phyloP scores from a whole-genome alignment of 768 basidiomycete genomes.

The Auriscalpium microsporum region DNA sequence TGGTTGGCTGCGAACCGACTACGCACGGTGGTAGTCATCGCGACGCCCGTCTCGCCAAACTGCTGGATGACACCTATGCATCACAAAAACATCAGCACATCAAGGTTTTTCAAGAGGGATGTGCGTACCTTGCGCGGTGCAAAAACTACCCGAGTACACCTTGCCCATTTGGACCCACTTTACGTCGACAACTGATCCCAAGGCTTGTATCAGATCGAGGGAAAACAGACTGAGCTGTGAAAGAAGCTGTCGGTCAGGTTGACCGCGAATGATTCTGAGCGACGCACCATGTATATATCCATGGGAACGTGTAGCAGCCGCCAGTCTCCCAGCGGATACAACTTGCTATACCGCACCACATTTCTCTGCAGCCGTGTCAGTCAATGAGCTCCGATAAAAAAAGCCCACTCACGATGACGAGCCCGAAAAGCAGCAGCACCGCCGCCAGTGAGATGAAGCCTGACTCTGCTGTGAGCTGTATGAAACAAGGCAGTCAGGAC shows the following conservation, averaged over 20 bases:
- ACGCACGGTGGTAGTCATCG: slow-evolving; percentile 31
- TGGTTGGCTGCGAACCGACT: neutral
- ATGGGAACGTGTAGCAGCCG: slow-evolving; percentile 26
- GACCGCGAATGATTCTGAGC: neutral
- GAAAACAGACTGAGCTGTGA: slow-evolving; percentile 16
- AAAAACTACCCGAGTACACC: slow-evolving; percentile 25
- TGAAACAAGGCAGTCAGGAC: neutral
- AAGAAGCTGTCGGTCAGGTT: slow-evolving; percentile 3
- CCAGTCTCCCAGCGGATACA: neutral
- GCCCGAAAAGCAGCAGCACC: neutral
- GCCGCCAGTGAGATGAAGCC: slow-evolving; percentile 10
- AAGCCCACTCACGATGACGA: neutral
- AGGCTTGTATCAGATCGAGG: slow-evolving; percentile 28
- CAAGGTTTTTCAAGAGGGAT: neutral
- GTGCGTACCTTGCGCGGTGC: slow-evolving; percentile 26
- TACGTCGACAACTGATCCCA: slow-evolving; percentile 28
- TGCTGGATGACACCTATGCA: slow-evolving; percentile 28
- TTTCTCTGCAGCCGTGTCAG: neutral
- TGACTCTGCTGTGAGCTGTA: slow-evolving; percentile 26
- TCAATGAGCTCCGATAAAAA: neutral
- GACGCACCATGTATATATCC: slow-evolving; percentile 32
- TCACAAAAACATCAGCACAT: neutral
- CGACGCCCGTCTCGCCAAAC: slow-evolving; percentile 33
- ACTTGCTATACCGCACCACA: neutral
- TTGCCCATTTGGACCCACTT: slow-evolving; percentile 27